Conservation (phyloP, 805 yeast species). For the Grigorovia yakushimaensis region DNA sequence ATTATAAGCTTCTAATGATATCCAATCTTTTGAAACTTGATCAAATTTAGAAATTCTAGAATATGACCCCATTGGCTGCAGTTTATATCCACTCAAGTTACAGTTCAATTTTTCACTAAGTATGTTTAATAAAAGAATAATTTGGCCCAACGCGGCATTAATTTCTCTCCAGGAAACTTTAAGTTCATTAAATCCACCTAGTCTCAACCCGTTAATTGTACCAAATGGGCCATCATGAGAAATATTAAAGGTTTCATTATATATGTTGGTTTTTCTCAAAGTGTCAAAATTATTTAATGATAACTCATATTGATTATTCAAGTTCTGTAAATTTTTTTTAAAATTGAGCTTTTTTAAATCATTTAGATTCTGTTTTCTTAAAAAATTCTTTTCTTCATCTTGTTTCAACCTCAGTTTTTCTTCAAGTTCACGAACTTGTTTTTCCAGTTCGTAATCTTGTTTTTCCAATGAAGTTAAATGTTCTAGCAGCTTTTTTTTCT, state of each 20-base stretch:
- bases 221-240: conserved; percentile 81
- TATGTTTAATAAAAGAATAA: conserved; percentile 59
- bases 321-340: conserved; percentile 47
- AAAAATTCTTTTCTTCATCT: conserved; percentile 31
- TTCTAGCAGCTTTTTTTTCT: conserved; percentile 13
- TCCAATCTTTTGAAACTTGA: conserved; percentile 30
- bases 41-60: conserved; percentile 54
- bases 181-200: conserved; percentile 56
- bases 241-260: conserved; percentile 72
- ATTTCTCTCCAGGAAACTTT: conserved; percentile 84
- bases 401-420: conserved; percentile 39
- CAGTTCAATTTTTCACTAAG: conserved; percentile 48
- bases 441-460: conserved; percentile 36
- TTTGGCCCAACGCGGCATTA: conserved; percentile 85
- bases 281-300: conserved; percentile 59
- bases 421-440: conserved; percentile 36
- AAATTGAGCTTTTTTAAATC: conserved; percentile 45
- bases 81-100: conserved; percentile 46
- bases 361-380: conserved; percentile 39
- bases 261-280: conserved; percentile 69
- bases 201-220: conserved; percentile 71
- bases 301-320: conserved; percentile 52
- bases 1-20: conserved; percentile 48
- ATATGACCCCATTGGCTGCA: conserved; percentile 77
- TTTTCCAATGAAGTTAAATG: conserved; percentile 4